Conservation (phyloP, 306 rosid genomes). For the Pueraria montana region DNA sequence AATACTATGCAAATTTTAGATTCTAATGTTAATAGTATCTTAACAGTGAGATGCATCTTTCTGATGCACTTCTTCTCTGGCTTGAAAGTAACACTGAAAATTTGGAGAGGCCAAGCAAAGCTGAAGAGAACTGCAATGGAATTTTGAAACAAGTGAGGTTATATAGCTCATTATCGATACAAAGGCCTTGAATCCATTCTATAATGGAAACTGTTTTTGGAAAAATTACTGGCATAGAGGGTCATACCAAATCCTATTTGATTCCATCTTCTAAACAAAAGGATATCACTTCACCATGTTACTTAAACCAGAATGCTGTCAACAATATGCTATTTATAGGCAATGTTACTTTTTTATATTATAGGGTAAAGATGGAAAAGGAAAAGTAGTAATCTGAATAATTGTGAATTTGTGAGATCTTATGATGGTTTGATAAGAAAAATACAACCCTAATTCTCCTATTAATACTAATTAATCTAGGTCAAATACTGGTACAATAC, state of each 20-base stretch:
- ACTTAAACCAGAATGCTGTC: conserved; percentile 31
- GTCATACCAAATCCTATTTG: neutral
- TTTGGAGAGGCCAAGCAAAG: conserved; percentile 53
- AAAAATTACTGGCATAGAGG: conserved; percentile 25
- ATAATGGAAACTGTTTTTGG: conserved; percentile 3
- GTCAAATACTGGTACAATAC: conserved; percentile 28
- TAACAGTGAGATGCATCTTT: conserved; percentile 82
- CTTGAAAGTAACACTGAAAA: conserved; percentile 56
- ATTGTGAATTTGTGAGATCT: conserved; percentile 10
- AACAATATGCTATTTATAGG: conserved; percentile 37
- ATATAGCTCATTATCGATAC: conserved; percentile 31
- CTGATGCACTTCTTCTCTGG: conserved; percentile 76
- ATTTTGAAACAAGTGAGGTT: conserved; percentile 70
- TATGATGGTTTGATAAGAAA: conserved; percentile 16
- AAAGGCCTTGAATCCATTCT: conserved; percentile 35
- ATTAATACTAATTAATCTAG: conserved; percentile 19
- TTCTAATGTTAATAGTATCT: conserved; percentile 53
- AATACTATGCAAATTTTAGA: conserved; percentile 12
- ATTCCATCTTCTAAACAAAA: conserved; percentile 20
- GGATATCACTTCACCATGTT: conserved; percentile 31
- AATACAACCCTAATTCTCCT: conserved; percentile 11
- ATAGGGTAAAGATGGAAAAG: conserved; percentile 1
- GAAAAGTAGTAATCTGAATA: conserved; percentile 7
- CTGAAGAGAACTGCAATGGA: conserved; percentile 48
- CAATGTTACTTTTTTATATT: conserved; percentile 32